These are phyloP conservation scores for Talaromyces adpressus DNA, from an alignment of 495 filamentous ascomycete genomes.

Conservation along the genomic window DNA sequence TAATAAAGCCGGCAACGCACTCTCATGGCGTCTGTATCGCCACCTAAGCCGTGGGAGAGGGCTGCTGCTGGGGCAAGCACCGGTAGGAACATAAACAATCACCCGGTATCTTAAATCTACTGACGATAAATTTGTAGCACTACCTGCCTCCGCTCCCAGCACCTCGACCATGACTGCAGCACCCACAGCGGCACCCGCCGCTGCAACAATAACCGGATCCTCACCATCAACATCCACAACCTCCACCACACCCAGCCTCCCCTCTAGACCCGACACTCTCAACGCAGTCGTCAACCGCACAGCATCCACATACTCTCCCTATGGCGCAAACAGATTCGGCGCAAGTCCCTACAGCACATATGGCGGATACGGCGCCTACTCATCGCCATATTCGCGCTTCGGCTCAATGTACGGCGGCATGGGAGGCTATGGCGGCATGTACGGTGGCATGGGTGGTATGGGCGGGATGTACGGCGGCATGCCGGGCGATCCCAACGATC, in stretches of 20 bases:
- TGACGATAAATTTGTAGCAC: not conserved
- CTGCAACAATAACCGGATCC: conserved; percentile 24
- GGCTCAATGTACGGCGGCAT: conserved; percentile 49
- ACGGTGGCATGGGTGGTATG: conserved; percentile 44
- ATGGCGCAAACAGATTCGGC: conserved; percentile 55
- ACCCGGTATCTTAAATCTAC: conserved; percentile 1
- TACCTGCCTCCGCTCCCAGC: not conserved
- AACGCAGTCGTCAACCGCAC: conserved; percentile 75
- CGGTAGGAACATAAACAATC: conserved; percentile 24
- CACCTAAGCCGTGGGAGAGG: conserved; percentile 95
- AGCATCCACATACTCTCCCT: conserved; percentile 75
- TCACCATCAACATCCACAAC: conserved; percentile 35
- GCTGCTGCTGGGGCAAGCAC: conserved; percentile 49
- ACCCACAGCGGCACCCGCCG: conserved; percentile 28
- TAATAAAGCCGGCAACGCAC: conserved; percentile 8
- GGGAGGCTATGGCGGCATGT: conserved; percentile 33
- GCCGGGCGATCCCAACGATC: conserved; percentile 72
- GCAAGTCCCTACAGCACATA: conserved; percentile 42
- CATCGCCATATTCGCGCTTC: conserved; percentile 61
- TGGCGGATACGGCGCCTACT: conserved; percentile 46
- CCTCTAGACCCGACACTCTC: conserved; percentile 68
- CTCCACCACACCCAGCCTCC: conserved; percentile 59
- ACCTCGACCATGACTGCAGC: conserved; percentile 25
- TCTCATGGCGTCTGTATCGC: conserved; percentile 58
- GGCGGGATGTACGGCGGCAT: conserved; percentile 28